These are phyloP conservation scores for Globisporangium carolinianum DNA, from an alignment of 352 stramenopile genomes.

Conservation along the genomic window DNA sequence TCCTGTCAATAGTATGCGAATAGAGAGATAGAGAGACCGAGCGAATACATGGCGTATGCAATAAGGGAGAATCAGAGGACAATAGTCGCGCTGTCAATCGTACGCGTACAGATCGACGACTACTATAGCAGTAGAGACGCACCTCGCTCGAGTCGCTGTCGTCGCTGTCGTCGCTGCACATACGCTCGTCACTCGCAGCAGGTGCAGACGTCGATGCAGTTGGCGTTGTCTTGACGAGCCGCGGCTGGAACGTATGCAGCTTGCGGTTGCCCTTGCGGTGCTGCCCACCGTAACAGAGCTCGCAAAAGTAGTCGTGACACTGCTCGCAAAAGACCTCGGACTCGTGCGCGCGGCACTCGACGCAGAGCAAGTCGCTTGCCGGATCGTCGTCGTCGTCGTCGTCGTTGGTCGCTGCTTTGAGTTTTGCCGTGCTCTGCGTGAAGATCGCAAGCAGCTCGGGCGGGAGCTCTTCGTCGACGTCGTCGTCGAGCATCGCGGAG, in stretches of 20 bases:
- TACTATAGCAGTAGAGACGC: not conserved
- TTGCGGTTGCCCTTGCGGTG: slow-evolving; percentile 80
- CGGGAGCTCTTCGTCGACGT: slow-evolving; percentile 47
- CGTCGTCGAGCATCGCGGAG: slow-evolving; percentile 73
- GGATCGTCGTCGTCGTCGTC: slow-evolving; percentile 13
- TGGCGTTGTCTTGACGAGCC: slow-evolving; percentile 16
- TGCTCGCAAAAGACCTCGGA: slow-evolving; percentile 82
- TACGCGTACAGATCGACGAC: not conserved
- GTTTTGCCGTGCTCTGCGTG: slow-evolving; percentile 14
- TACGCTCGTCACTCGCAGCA: not conserved
- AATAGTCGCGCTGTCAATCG: not conserved
- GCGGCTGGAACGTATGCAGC: slow-evolving; percentile 72
- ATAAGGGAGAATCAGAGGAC: no score
- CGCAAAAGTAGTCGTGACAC: slow-evolving; percentile 86
- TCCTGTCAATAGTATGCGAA: not conserved
- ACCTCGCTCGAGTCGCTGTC: slow-evolving; percentile 13
- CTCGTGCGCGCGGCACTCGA: slow-evolving; percentile 63
- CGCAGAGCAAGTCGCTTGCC: slow-evolving; percentile 44
- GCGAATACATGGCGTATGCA: not conserved
- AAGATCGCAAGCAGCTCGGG: slow-evolving; percentile 47
- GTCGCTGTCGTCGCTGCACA: slow-evolving; percentile 12
- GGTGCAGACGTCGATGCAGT: not conserved
- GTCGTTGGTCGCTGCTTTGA: not conserved
- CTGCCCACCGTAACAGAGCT: slow-evolving; percentile 76
- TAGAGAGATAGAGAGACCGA: not conserved